Base-by-base conservation (phyloP, 192 early-diverging fungal genomes). In the Coemansia interrupta region DNA sequence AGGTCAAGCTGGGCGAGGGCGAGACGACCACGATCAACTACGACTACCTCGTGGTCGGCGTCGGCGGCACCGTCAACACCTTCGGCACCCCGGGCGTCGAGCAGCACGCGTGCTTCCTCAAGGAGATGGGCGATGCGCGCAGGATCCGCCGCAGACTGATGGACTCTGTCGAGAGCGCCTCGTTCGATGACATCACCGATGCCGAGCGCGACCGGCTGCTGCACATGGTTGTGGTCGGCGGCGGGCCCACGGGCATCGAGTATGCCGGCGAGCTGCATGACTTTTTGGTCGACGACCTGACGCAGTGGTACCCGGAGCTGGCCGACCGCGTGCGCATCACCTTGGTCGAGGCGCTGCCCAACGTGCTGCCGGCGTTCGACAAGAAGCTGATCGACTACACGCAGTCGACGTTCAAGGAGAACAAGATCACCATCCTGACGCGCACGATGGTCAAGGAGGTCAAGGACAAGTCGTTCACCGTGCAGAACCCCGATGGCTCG, bases 221-320 rank as follows among this genome's bases (percentile, higher is more conserved):
- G 49, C 90, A 93, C 61, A 90, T 95, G 65, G 91, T 86, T 1
- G 84, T 92, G 3, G 89, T 93, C 8, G 93, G 93, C 11, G 93
- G 92, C 39, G 92, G 92, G 1, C 91, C 92, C 11, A 95, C 92
- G 1, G 87, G 88, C 18, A 77, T 89, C 22, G 88, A 90, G 64
- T 87, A 84, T 43, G 84, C 86, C 14, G 84, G 82, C 18, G 89
- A 90, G 65, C 66, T 92, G 61, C 85, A 85, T 61, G 93, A 95
- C 69, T 89, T 95, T 56, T 82, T 95, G 61, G 72, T 83, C 12
- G 89, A 93, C 61, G 90, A 93, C 66, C 75, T 93, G 60, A 78
- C 84, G 42, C 68, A 84, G 42, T 70, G 90, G 44, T 91, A 90
- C 58, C 92, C 92, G 1, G 61, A 78, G 7, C 66, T 95, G 49